Percentiles rank a stretch among this genome's conserved stretches.
phyloP scores from a whole-genome alignment of 2,329 filamentous ascomycete species.

The Nigrospora oryzae region DNA sequence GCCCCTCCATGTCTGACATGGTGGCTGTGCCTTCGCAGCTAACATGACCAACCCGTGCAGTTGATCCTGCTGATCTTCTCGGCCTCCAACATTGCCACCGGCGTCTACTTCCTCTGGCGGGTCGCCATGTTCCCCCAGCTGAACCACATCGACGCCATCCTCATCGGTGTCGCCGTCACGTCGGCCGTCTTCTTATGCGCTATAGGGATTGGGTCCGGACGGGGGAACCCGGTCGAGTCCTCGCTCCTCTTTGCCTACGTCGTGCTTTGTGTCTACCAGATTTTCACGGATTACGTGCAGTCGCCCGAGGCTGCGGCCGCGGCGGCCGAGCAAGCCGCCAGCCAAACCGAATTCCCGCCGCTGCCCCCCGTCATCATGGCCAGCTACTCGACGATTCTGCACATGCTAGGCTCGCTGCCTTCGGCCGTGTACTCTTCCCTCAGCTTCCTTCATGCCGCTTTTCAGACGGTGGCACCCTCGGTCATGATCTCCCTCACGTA shows the following conservation, averaged over 20 bases:
- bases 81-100: slow-evolving; percentile 84
- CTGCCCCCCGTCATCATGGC: slow-evolving; percentile 97
- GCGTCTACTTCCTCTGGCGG: slow-evolving; percentile 93
- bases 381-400: slow-evolving; percentile 85
- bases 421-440: slow-evolving; percentile 75
- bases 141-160: slow-evolving; percentile 80
- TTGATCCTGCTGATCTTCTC: slow-evolving; percentile 83
- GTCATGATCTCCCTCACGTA: slow-evolving; percentile 94
- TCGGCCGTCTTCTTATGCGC: slow-evolving; percentile 87
- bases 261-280: slow-evolving; percentile 98
- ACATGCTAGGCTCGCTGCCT: slow-evolving; percentile 75
- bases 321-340: slow-evolving; percentile 36
- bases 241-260: slow-evolving; percentile 94
- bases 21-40: slow-evolving; percentile 13
- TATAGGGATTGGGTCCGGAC: slow-evolving; percentile 88
- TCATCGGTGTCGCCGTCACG: slow-evolving; percentile 89
- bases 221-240: slow-evolving; percentile 91
- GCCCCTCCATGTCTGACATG: slow-evolving; percentile 1
- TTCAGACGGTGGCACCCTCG: slow-evolving; percentile 91
- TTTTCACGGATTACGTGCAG: slow-evolving; percentile 95
- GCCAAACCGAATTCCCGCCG: slow-evolving; percentile 88
- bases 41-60: slow-evolving; percentile 37
- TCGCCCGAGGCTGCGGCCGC: slow-evolving; percentile 52
- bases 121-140: slow-evolving; percentile 91
- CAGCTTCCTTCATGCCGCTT: slow-evolving; percentile 80